phyloP scores from a whole-genome alignment of 169 alveolate species.

The Cryptosporidium felis region DNA sequence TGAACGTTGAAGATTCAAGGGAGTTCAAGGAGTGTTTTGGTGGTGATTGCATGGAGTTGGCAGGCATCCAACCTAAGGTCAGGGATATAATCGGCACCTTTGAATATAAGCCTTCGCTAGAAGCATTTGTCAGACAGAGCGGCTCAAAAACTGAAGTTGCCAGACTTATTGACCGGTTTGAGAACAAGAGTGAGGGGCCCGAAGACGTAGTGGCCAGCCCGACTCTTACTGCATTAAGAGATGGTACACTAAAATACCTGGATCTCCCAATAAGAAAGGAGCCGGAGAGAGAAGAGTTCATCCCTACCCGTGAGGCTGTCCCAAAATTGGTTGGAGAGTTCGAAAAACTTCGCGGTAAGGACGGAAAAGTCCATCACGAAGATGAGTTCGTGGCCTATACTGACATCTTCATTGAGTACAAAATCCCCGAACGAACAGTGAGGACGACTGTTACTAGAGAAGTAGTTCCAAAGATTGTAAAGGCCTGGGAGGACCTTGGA shows the following conservation, averaged over 20 bases:
- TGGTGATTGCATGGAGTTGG: conserved; percentile 35
- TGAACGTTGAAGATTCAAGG: not conserved
- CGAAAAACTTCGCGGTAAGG: not conserved
- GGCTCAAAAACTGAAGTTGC: not conserved
- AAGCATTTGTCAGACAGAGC: too few species aligned
- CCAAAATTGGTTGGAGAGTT: not conserved
- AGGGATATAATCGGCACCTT: not conserved
- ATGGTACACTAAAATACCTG: not conserved
- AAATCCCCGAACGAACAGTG: not conserved
- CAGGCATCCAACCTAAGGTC: not conserved
- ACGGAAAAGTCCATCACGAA: not conserved
- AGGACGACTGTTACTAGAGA: conserved; percentile 4
- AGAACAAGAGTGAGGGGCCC: not conserved
- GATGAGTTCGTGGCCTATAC: conserved; percentile 2
- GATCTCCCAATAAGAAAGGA: not conserved
- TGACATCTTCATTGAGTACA: not conserved
- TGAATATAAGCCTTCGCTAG: not conserved
- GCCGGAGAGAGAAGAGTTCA: not conserved
- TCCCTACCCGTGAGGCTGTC: conserved; percentile 31
- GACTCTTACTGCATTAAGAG: conserved; percentile 2
- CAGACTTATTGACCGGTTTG: not conserved
- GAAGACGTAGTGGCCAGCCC: conserved; percentile 17
- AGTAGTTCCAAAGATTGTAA: not conserved
- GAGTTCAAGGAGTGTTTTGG: not conserved
- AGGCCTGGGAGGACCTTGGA: not conserved